Conservation (phyloP, 208 protist species). For the Acanthamoeba royreba region DNA sequence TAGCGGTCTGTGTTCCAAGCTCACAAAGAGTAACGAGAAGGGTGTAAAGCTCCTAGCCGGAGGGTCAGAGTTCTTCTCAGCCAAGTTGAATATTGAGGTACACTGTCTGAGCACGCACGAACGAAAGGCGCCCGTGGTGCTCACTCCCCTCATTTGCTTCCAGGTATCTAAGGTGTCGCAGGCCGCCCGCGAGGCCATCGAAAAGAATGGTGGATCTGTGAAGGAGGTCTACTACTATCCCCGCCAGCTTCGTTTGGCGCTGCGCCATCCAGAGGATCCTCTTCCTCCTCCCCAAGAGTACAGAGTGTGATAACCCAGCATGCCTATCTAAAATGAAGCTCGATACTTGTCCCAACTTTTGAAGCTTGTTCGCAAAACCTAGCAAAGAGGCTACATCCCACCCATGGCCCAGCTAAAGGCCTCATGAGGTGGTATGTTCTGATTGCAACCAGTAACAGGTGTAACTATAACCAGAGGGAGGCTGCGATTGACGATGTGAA, state of each 20-base stretch:
- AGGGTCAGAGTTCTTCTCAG: not conserved
- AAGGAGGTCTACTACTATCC: constrained; percentile 40
- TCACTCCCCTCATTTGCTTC: too few relatives aligned
- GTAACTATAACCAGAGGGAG: too few relatives aligned
- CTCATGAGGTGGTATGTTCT: too few relatives aligned
- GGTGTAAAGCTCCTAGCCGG: constrained; percentile 49
- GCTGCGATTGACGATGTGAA: too few relatives aligned
- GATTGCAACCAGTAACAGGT: too few relatives aligned
- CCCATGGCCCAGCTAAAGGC: too few relatives aligned
- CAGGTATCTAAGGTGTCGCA: constrained; percentile 36
- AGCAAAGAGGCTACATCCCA: too few relatives aligned
- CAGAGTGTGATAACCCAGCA: not conserved
- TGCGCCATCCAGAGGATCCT: not conserved
- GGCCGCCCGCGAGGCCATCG: constrained; percentile 42
- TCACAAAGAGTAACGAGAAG: not conserved
- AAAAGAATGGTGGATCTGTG: constrained; percentile 10
- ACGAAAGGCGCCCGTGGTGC: not conserved
- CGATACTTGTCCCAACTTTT: too few relatives aligned
- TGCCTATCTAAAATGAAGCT: too few relatives aligned
- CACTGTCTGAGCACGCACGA: too few relatives aligned
- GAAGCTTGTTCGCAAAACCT: too few relatives aligned
- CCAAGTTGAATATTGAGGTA: not conserved
- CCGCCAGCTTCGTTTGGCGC: not conserved
- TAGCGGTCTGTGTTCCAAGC: not conserved
- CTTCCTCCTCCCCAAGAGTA: constrained; percentile 24